Evolutionary conservation across 345 rosid genomes (phyloP).

Genomic region (Hibiscus mutabilis): DNA sequence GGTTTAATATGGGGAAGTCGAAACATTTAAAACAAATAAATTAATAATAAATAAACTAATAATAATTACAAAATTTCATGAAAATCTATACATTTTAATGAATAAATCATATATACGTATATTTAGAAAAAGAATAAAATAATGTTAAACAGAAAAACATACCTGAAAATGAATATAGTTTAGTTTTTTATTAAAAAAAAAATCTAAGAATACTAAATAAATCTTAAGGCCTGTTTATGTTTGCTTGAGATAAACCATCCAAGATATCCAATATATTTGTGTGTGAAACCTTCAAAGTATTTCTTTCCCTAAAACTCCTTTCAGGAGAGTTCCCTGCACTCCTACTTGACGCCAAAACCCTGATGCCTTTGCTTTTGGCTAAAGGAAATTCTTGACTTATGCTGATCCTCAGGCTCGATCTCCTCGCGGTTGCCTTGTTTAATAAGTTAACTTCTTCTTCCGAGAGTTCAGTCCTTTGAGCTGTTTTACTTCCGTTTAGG

Average conservation of each 20-base stretch:
- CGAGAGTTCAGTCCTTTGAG: constrained; percentile 35
- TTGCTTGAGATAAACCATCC: constrained; percentile 42
- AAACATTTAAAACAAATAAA: no score
- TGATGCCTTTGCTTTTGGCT: constrained; percentile 26
- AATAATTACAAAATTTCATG: no score
- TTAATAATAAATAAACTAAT: no score
- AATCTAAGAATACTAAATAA: no score
- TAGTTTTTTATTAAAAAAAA: no score
- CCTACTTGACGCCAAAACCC: constrained; percentile 40
- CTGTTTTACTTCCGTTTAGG: constrained; percentile 16
- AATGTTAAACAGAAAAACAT: not conserved
- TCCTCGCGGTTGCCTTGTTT: constrained; percentile 37
- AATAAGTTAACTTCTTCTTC: constrained; percentile 45
- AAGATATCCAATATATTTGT: constrained; percentile 36
- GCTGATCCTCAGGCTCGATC: constrained; percentile 51
- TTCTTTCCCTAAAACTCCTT: constrained; percentile 11
- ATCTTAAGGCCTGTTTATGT: constrained; percentile 6
- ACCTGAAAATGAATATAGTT: no score
- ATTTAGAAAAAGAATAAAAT: not conserved
- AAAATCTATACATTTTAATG: not conserved
- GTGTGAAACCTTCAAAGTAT: constrained; percentile 15
- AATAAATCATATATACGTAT: no score
- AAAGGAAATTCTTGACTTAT: constrained; percentile 65
- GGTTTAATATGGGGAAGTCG: no score
- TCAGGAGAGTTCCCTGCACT: constrained; percentile 69